Base-by-base conservation (phyloP, 2,329 filamentous ascomycete genomes). In the Metarhizium anisopliae region DNA sequence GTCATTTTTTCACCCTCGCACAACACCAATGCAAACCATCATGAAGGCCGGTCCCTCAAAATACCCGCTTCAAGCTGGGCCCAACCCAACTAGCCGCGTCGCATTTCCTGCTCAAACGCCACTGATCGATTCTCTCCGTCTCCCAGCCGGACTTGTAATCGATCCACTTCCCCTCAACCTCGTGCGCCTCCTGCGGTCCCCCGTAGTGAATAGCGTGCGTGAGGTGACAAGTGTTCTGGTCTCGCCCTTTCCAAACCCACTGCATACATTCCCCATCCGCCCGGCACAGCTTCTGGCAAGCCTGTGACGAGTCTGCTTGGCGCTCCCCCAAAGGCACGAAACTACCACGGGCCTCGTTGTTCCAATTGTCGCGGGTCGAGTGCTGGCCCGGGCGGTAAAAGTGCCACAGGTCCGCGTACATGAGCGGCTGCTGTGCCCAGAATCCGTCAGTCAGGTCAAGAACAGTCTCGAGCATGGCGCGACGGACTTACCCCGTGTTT, bases 391-490 rank as follows among this genome's bases (percentile, higher is more conserved):
- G 64, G 47, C 71, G 69, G 58, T 70, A 62, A 59, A 74, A 68
- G 38, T 69, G 61, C 67, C 63, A 72, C 1, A 72, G 60, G 51
- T 73, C 70, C 8, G 66, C 61, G 52, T 73, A 74, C 2, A 72
- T 61, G 2, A 73, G 55, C 0, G 71, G 71, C 25, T 63, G 65
- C 66, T 71, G 56, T 45, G 11, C 11, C 11, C 6, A 2, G 40
- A 25, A 25, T 25, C 25, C n/a, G 40, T 43, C 13, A 43, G 40
- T 20, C 35, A 35, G n/a, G 16, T 51, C 29, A 36, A 14, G 16
- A 53, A 29, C 14, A 49, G 56, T 18, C 5, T 63, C 66, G 63
- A 63, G 70, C 8, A 10, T 29, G 14, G 30, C 68, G 14, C 65
- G 65, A 14, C 42, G 2, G n/a, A 20, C 42, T 45, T 11, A 45